These are phyloP conservation scores for Cyclotella sp. DNA, from an alignment of 108 stramenopile species.

Conservation along the genomic window DNA sequence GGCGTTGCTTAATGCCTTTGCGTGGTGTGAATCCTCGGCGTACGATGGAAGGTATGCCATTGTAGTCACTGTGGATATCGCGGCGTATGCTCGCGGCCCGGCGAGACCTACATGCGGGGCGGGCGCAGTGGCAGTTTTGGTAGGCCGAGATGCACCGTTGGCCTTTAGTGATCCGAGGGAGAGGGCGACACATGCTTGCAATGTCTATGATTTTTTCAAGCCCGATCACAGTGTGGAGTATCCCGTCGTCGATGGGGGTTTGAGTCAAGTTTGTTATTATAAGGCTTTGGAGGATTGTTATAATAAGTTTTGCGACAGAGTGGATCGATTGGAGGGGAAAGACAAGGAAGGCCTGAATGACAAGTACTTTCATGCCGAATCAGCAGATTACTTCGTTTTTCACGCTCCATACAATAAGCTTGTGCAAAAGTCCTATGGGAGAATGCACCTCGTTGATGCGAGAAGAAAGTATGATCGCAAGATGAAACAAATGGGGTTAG, in stretches of 20 bases:
- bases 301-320: constrained; percentile 75
- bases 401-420: constrained; percentile 99
- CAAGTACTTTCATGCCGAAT: constrained; percentile 57
- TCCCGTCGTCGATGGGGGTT: constrained; percentile 94
- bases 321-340: constrained; percentile 40
- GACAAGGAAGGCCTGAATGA: constrained; percentile 15
- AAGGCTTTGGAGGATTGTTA: constrained; percentile 95
- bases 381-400: constrained; percentile 92
- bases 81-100: constrained; percentile 91
- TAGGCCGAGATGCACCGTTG: constrained; percentile 94
- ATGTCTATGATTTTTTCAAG: constrained; percentile 99
- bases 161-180: constrained; percentile 71
- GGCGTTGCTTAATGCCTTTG: constrained; percentile 93
- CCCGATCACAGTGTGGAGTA: constrained; percentile 94
- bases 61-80: constrained; percentile 96
- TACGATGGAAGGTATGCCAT: constrained; percentile 98
- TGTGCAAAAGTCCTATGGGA: constrained; percentile 94
- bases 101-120: constrained; percentile 96
- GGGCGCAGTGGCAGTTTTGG: constrained; percentile 94
- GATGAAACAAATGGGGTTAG: constrained; percentile 11
- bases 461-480: constrained; percentile 48
- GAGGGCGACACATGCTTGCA: constrained; percentile 87
- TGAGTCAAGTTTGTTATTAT: constrained; percentile 95
- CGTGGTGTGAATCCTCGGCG: constrained; percentile 89
- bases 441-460: constrained; percentile 91